Evolutionary conservation across 31 red algal species (phyloP), one percentile per base, ranked within the genome.

Genomic region (Odonthalia washingtoniensis): DNA sequence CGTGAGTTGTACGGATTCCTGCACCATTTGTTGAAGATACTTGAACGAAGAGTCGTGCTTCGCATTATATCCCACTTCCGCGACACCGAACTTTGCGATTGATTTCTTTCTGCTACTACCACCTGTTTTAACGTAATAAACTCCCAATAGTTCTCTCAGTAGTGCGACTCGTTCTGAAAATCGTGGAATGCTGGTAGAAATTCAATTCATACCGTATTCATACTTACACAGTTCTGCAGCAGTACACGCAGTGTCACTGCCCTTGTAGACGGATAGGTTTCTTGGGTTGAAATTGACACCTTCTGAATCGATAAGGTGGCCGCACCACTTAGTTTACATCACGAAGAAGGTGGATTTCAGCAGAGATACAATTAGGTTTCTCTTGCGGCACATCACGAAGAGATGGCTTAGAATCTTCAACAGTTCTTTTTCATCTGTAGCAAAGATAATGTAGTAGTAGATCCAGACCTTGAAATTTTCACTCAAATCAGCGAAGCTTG

Each of bases 401-500:
- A 87, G 78, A 30, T 38, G n/a, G 45, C 53, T 40, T 0, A 78
- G 53, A 24, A 79, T 87, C 0, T 69, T 18, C 4, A 78, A 53
- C 4, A 61, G 49, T 0, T 65, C 16, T 26, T 18, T 43, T 60
- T 85, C 82, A 16, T 40, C 0, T 9, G 16, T 27, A 4, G 76
- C 86, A 49, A 27, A 81, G 14, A 81, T 46, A 16, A 89, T 67
- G 46, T 81, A 89, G 43, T 89, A 61, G 41, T 81, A 63, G 3
- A 89, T 30, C 86, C 86, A 89, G 6, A 62, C 76, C 43, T 81
- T 89, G n/a, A n/a, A n/a, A n/a, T n/a, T n/a, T n/a, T n/a, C n/a
- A n/a, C n/a, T n/a, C n/a, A n/a, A n/a, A n/a, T n/a, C n/a, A n/a
- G n/a, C n/a, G n/a, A n/a, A n/a, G n/a, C n/a, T n/a, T n/a, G n/a